Percentiles rank a stretch among this genome's conserved stretches.
These are phyloP conservation scores for Thelonectria blattea DNA, from an alignment of 2,329 filamentous ascomycete genomes.

Conservation along the genomic window DNA sequence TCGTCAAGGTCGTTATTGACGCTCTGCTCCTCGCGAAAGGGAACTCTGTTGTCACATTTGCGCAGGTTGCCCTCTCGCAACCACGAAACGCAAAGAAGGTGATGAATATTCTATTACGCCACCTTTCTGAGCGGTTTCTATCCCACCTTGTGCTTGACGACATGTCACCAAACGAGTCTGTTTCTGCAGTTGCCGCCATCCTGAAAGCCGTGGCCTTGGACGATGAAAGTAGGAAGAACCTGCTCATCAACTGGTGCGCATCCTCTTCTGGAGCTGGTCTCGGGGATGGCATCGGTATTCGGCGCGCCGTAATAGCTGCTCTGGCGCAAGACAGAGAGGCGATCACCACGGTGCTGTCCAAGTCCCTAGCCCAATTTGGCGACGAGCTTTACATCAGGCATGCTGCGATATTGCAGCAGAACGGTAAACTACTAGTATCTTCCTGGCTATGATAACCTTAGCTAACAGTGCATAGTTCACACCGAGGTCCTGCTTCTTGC, in stretches of 20 bases:
- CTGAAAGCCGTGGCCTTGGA: conserved; percentile 56
- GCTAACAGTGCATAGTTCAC: conserved; percentile 63
- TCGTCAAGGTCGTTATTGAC: conserved; percentile 47
- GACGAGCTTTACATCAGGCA: conserved; percentile 89
- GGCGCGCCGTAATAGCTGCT: conserved; percentile 68
- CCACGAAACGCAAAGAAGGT: conserved; percentile 37
- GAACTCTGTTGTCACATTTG: conserved; percentile 35
- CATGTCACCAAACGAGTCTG: conserved; percentile 39
- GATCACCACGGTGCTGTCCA: conserved; percentile 67
- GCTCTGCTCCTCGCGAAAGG: conserved; percentile 45
- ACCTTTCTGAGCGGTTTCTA: conserved; percentile 55
- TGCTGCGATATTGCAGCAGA: conserved; percentile 83
- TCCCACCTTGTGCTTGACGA: conserved; percentile 43
- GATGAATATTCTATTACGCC: conserved; percentile 41
- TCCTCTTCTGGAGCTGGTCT: conserved; percentile 68
- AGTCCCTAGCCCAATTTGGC: conserved; percentile 75
- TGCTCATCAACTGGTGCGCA: conserved; percentile 70
- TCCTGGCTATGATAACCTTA: neutral
- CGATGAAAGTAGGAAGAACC: conserved; percentile 55
- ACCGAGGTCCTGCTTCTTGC: conserved; percentile 79
- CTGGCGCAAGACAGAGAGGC: conserved; percentile 58
- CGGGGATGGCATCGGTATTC: conserved; percentile 68
- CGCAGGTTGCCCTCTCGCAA: conserved; percentile 40
- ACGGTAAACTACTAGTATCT: conserved; percentile 68
- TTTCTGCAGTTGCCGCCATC: conserved; percentile 66